Evolutionary conservation across 2,329 filamentous ascomycete species (phyloP).

Genomic region (Ophiocordyceps camponoti-saundersi): DNA sequence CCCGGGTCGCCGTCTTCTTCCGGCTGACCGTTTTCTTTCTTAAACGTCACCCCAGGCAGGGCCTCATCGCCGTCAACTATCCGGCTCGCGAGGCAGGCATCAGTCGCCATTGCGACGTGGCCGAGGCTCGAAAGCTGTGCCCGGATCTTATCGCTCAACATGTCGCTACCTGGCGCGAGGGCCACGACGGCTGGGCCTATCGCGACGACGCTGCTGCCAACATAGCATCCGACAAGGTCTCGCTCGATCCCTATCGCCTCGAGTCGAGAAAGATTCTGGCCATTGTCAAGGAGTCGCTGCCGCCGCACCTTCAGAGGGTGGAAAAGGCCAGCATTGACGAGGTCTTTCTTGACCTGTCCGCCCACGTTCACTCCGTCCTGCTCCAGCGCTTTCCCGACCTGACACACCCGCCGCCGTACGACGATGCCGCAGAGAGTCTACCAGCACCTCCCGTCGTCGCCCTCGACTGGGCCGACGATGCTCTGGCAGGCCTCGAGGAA

Average conservation of each 20-base stretch:
- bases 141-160: constrained; percentile 76
- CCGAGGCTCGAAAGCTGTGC: constrained; percentile 75
- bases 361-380: constrained; percentile 61
- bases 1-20: not conserved
- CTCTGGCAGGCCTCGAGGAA: constrained; percentile 61
- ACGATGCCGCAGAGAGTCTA: constrained; percentile 53
- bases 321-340: constrained; percentile 96
- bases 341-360: constrained; percentile 83
- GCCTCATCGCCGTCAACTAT: constrained; percentile 92
- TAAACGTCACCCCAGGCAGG: constrained; percentile 40
- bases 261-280: constrained; percentile 71
- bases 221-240: constrained; percentile 84
- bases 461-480: constrained; percentile 71
- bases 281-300: constrained; percentile 58
- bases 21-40: not conserved
- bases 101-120: constrained; percentile 58
- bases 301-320: constrained; percentile 48
- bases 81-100: constrained; percentile 70
- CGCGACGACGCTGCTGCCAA: constrained; percentile 62
- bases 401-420: constrained; percentile 44
- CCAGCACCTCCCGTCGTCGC: constrained; percentile 53
- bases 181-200: constrained; percentile 84
- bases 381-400: constrained; percentile 65
- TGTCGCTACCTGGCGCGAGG: constrained; percentile 87
- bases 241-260: constrained; percentile 76